Evolutionary conservation across 441 rosid genomes (phyloP), one percentile per base, ranked within the genome.

Genomic region (Omphalea diandra): DNA sequence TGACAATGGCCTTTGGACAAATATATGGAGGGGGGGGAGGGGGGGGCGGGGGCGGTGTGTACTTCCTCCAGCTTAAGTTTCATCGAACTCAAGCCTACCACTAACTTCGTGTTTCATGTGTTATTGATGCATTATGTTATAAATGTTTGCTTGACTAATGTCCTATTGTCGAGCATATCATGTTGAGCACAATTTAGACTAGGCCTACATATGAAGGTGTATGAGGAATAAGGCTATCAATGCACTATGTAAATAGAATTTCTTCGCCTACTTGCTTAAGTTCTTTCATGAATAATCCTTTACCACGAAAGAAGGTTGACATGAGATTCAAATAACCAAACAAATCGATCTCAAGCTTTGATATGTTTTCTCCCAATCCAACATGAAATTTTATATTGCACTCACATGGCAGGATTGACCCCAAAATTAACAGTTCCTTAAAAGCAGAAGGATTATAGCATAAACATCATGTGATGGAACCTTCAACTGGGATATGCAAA

Each of bases 271-370:
- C 65, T 17, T 26, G 36, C 53, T 46, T n/a, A 46, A 17, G 36
- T 5, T 4, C 26, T 27, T 38, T 20, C 27, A 18, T 43, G 27
- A 3, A 12, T 22, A 27, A 18, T 27, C 8, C 35, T 17, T 46
- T 29, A 18, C 33, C 55, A 63, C 29, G 4, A 63, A 63, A n/a
- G 52, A 26, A 63, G 46, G 36, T 46, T 29, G 67, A 63, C 3
- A 17, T 27, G 24, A 63, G 8, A 27, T 63, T 29, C n/a, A n/a
- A 7, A 27, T 26, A 32, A 46, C 26, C 3, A 46, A 29, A 6
- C 7, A 63, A 63, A 11, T 27, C 29, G 2, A 4, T 27, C 12
- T 18, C 26, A 17, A 46, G 54, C 67, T 29, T 18, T n/a, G 15
- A 46, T 49, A 43, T 44, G 27, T 46, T 17, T 43, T 12, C 2